A percentile compares a stretch with the other conserved stretches of the same genome.
Evolutionary conservation across 1,139 yeast species (phyloP).

Genomic region (Hanseniaspora gamundiae): DNA sequence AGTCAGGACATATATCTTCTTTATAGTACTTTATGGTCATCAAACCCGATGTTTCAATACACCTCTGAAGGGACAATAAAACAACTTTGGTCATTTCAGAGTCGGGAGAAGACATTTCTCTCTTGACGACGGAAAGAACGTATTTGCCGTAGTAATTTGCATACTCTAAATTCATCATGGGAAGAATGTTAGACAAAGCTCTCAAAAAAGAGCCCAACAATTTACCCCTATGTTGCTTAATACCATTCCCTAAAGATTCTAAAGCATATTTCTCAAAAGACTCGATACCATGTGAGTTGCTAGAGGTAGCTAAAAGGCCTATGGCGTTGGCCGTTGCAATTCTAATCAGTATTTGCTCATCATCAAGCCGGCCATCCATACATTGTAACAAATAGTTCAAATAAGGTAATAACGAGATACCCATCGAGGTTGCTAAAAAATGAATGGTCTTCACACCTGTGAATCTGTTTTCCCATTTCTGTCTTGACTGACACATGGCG

Average conservation of each 20-base stretch:
- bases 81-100: conserved; percentile 81
- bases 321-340: conserved; percentile 61
- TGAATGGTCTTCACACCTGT: conserved; percentile 75
- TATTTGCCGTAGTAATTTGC: conserved; percentile 70
- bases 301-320: conserved; percentile 71
- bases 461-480: conserved; percentile 77
- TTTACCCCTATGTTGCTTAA: conserved; percentile 66
- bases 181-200: conserved; percentile 71
- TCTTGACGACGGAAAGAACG: conserved; percentile 48
- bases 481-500: conserved; percentile 72
- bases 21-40: conserved; percentile 35
- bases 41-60: conserved; percentile 37
- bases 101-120: conserved; percentile 75
- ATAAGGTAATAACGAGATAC: conserved; percentile 70
- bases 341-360: conserved; percentile 58
- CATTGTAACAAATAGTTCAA: conserved; percentile 53
- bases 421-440: conserved; percentile 58
- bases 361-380: conserved; percentile 48
- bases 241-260: conserved; percentile 75
- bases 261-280: conserved; percentile 56
- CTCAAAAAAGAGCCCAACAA: conserved; percentile 64
- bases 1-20: conserved; percentile 38
- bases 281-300: conserved; percentile 84
- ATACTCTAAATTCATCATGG: conserved; percentile 78
- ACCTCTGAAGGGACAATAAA: conserved; percentile 46